Percentiles rank a stretch among this genome's conserved stretches.
Conservation (phyloP, 2,329 filamentous ascomycete genomes). For the Fusarium gaditjirri region DNA sequence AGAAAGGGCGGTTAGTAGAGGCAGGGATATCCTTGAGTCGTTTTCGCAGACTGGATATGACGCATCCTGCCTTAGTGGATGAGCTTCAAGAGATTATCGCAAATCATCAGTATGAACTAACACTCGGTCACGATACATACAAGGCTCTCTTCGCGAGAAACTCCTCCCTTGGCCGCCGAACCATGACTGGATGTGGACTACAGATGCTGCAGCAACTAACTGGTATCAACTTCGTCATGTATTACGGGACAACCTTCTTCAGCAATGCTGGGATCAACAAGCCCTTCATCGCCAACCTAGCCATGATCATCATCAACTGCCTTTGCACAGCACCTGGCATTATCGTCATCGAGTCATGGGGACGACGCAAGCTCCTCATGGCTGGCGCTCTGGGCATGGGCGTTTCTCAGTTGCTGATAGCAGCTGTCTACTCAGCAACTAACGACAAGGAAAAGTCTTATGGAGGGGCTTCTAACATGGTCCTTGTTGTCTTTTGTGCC, state of each 20-base stretch:
- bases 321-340: conserved; percentile 80
- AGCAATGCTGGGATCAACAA: conserved; percentile 66
- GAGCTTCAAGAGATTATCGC: conserved; percentile 80
- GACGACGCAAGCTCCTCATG: conserved; percentile 77
- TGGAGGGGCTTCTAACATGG: conserved; percentile 61
- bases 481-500: conserved; percentile 71
- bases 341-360: conserved; percentile 79
- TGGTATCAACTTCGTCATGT: conserved; percentile 81
- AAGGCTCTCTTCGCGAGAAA: conserved; percentile 69
- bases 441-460: conserved; percentile 35
- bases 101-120: conserved; percentile 79
- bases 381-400: conserved; percentile 81
- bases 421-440: conserved; percentile 66
- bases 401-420: conserved; percentile 71
- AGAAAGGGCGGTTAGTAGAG: conserved; percentile 70
- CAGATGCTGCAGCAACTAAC: conserved; percentile 84
- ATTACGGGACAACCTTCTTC: conserved; percentile 80
- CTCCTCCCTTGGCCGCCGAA: conserved; percentile 74
- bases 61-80: conserved; percentile 77
- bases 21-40: conserved; percentile 76
- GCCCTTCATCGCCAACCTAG: conserved; percentile 76
- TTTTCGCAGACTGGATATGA: conserved; percentile 76
- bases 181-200: conserved; percentile 76
- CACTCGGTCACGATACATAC: conserved; percentile 69
- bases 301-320: conserved; percentile 81